A percentile compares a stretch with the other conserved stretches of the same genome.
Evolutionary conservation across 2,329 filamentous ascomycete species (phyloP).

Genomic region (Chaetothyriales sp.): DNA sequence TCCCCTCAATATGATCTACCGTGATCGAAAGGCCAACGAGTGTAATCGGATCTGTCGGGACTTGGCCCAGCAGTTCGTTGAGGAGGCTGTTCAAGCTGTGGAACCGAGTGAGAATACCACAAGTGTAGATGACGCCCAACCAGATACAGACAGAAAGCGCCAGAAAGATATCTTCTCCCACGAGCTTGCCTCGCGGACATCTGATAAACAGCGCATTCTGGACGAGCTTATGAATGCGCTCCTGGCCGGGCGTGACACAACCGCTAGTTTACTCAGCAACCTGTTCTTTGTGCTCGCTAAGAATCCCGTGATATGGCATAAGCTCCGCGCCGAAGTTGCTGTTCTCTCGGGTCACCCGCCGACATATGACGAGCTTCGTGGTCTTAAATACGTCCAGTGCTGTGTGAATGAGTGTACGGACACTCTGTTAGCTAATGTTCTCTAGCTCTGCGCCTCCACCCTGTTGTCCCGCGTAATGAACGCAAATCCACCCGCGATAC

Average conservation of each 20-base stretch:
- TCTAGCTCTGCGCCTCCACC: slow-evolving; percentile 31
- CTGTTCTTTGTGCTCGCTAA: slow-evolving; percentile 23
- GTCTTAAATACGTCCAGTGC: slow-evolving; percentile 18
- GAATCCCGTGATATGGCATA: slow-evolving; percentile 26
- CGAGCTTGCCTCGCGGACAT: slow-evolving; percentile 14
- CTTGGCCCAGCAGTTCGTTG: slow-evolving; percentile 10
- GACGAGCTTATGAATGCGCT: slow-evolving; percentile 25
- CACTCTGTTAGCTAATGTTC: slow-evolving; percentile 2
- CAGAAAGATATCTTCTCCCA: slow-evolving; percentile 16
- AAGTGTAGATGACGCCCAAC: background rate
- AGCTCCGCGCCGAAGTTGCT: slow-evolving; percentile 28
- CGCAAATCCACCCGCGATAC: slow-evolving; percentile 29
- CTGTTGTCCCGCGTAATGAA: slow-evolving; percentile 28
- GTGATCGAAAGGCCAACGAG: slow-evolving; percentile 10
- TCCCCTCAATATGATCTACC: slow-evolving; percentile 6
- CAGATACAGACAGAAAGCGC: slow-evolving; percentile 1
- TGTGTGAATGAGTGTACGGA: slow-evolving; percentile 18
- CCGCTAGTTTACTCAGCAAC: slow-evolving; percentile 24
- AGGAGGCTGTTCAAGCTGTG: slow-evolving; percentile 5
- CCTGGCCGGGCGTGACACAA: slow-evolving; percentile 27
- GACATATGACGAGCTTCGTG: slow-evolving; percentile 15
- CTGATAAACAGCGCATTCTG: slow-evolving; percentile 12
- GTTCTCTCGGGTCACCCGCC: slow-evolving; percentile 11
- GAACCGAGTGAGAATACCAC: slow-evolving; percentile 1
- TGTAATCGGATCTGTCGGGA: slow-evolving; percentile 11